Evolutionary conservation across 345 rosid genomes (phyloP).

Genomic region (Isatis tinctoria): DNA sequence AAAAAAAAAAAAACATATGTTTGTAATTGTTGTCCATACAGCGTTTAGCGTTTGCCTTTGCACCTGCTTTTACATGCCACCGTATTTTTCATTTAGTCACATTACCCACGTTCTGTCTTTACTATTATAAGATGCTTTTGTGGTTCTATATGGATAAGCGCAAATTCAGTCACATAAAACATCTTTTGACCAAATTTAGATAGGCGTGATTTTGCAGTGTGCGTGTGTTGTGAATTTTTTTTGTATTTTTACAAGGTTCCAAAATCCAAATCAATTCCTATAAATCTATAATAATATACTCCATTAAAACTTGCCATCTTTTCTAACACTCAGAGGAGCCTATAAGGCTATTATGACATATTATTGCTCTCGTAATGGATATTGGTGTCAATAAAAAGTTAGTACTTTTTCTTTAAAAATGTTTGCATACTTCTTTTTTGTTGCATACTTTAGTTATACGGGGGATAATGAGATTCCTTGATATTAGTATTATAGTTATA

Average conservation of each 20-base stretch:
- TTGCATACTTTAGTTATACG: conserved; percentile 11
- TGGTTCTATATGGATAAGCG: conserved; percentile 13
- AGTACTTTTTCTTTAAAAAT: not conserved
- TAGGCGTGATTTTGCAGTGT: not conserved
- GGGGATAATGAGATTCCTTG: conserved; percentile 17
- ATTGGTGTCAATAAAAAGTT: not conserved
- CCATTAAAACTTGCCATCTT: not conserved
- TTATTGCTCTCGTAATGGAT: not conserved
- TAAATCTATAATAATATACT: not conserved
- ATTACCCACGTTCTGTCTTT: conserved; percentile 17
- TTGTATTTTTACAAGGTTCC: not conserved
- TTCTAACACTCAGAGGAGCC: not conserved
- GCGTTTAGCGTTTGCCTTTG: not conserved
- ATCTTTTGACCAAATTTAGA: conserved; percentile 23
- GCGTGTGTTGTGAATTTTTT: not conserved
- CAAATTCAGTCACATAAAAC: conserved; percentile 12
- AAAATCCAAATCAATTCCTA: not conserved
- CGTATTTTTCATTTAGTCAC: conserved; percentile 9
- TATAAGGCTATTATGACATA: not conserved
- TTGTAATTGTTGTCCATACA: not conserved
- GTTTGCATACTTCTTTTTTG: conserved; percentile 7
- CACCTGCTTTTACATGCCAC: conserved; percentile 11
- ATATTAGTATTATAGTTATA: not conserved
- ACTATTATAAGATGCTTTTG: conserved; percentile 4
- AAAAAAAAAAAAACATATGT: not conserved